Conservation (phyloP, 2,329 filamentous ascomycete species). For the Juglanconis juglandina region DNA sequence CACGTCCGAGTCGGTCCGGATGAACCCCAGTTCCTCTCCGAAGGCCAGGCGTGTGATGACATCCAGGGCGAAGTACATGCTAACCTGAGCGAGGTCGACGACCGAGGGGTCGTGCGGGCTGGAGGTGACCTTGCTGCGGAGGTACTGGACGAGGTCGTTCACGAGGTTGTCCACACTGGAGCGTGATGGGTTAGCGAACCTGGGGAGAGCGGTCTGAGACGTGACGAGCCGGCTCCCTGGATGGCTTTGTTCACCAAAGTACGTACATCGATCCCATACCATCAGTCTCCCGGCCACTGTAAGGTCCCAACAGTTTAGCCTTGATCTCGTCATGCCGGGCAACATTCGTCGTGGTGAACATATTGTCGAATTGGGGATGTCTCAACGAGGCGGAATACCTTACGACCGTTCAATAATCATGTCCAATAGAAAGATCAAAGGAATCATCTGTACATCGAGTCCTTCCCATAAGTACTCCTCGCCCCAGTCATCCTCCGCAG, state of each 20-base stretch:
- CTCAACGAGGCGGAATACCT: neutral
- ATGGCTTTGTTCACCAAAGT: neutral
- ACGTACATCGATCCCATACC: conserved; percentile 22
- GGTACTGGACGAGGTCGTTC: neutral
- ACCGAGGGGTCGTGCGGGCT: conserved; percentile 12
- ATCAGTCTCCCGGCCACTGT: conserved; percentile 27
- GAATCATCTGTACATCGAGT: neutral
- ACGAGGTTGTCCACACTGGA: conserved; percentile 3
- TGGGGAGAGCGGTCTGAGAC: neutral
- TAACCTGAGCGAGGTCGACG: conserved; percentile 41
- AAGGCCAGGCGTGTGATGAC: conserved; percentile 47
- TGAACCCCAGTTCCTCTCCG: conserved; percentile 41
- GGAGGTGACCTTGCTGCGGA: neutral
- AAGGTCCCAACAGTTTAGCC: conserved; percentile 20
- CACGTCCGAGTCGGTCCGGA: conserved; percentile 40
- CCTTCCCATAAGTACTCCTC: conserved; percentile 28
- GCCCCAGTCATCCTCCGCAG: conserved; percentile 28
- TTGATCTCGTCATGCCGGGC: conserved; percentile 28
- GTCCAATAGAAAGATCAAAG: neutral
- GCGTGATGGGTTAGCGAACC: neutral
- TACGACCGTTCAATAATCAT: too few relatives aligned
- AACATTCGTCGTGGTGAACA: conserved; percentile 19
- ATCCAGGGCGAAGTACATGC: conserved; percentile 48
- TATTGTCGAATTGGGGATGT: conserved; percentile 4
- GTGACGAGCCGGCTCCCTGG: neutral